Evolutionary conservation across 2,329 filamentous ascomycete species (phyloP), one percentile per base, ranked within the genome.

Genomic region (Simplicillium aogashimaense): DNA sequence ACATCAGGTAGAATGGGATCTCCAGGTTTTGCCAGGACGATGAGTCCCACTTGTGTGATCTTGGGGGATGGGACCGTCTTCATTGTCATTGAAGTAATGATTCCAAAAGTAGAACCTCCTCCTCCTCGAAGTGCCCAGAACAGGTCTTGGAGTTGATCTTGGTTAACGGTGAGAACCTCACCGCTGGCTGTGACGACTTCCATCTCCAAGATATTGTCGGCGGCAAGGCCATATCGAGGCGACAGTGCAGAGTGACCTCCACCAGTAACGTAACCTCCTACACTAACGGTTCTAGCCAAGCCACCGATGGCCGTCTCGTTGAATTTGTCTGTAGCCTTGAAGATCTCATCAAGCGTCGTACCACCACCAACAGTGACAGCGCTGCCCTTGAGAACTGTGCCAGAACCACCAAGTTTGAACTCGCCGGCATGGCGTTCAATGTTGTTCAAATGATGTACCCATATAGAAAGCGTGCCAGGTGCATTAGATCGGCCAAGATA

Each of bases 41-140:
- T 37, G 25, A 51, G 51, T 1, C 43, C 37, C 5, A 52, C 45
- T 10, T 50, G 44, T 1, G 50, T 41, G 29, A 66, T 55, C 29
- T 53, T 52, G 5, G 60, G 60, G 2, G 65, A 66, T 0, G 67
- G 65, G 46, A 73, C 63, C 0, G 72, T 69, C 44, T 70, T 69
- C 11, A 74, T 53, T 0, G 76, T 81, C 29, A 80, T 59, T 0
- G 72, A 76, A 2, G 67, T 69, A 16, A 81, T 65, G 2, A 82
- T 64, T 0, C 74, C 77, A 50, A 78, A 83, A 0, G 74, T 81
- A 15, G 70, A 72, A 2, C 73, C 75, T 3, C 75, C 75, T 5
- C 74, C 74, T 69, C 77, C 76, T 43, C 72, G 59, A 45, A 81
- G 63, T 0, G 78, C 78, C 78, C 78, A 83, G 53, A 79, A 82